Conservation (phyloP, 75 land plant genomes). For the Chamaecyparis obtusa region DNA sequence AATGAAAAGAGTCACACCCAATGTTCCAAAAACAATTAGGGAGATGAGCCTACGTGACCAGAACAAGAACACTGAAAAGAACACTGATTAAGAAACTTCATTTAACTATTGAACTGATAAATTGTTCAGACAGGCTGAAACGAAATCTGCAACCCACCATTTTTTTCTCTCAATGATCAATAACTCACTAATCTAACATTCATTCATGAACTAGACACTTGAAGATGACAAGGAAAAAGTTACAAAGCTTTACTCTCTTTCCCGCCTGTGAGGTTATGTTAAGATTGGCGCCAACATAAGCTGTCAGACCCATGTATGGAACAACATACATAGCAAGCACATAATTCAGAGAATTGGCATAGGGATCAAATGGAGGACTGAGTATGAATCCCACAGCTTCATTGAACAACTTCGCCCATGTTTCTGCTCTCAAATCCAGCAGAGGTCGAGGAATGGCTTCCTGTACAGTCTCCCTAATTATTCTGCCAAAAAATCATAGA, state of each 20-base stretch:
- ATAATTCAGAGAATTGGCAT: conserved; percentile 35
- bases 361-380: conserved; percentile 52
- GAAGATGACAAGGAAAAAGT: no score
- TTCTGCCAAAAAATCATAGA: conserved; percentile 28
- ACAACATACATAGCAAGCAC: conserved; percentile 38
- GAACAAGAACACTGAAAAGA: no score
- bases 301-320: conserved; percentile 50
- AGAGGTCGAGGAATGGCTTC: conserved; percentile 41
- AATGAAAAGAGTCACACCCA: no score
- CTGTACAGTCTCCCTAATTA: conserved; percentile 17
- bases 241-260: conserved; percentile 24
- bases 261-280: conserved; percentile 19
- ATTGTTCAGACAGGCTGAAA: no score
- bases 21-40: no score
- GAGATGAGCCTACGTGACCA: no score
- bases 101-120: no score
- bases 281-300: conserved; percentile 44
- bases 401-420: conserved; percentile 31
- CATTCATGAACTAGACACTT: no score
- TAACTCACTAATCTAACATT: no score
- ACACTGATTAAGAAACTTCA: no score
- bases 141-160: no score
- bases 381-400: conserved; percentile 34
- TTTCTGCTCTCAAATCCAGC: conserved; percentile 28
- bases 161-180: no score